These are phyloP conservation scores for Naegleria gruberi DNA, from an alignment of 208 protist genomes.

Conservation along the genomic window DNA sequence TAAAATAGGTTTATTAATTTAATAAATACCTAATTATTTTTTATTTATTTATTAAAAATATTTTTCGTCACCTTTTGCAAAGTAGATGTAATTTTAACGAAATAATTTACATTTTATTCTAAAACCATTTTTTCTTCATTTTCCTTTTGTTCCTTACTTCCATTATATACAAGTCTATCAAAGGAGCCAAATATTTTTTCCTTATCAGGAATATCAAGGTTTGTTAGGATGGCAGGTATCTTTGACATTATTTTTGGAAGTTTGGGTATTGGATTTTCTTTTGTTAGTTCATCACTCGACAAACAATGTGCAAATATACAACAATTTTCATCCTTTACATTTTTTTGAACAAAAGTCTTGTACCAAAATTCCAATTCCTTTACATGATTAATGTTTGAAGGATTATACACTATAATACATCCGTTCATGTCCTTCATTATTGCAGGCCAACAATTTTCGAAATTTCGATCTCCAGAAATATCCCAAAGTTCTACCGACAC, in stretches of 20 bases:
- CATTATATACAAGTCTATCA: neutral
- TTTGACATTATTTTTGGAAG: neutral
- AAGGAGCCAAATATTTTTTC: neutral
- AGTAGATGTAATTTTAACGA: too few species aligned
- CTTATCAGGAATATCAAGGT: neutral
- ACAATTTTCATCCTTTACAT: neutral
- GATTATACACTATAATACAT: constrained; percentile 76
- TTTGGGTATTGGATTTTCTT: neutral
- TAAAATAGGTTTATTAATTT: too few species aligned
- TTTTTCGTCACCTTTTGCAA: too few species aligned
- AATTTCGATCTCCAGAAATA: constrained; percentile 59
- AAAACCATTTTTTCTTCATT: neutral
- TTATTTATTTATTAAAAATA: too few species aligned
- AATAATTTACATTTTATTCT: too few species aligned
- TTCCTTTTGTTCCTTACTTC: neutral
- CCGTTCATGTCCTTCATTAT: constrained; percentile 57
- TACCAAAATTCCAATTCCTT: constrained; percentile 74
- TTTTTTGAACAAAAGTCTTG: constrained; percentile 56
- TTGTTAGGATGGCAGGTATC: neutral
- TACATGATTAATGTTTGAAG: constrained; percentile 54
- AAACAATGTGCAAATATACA: neutral
- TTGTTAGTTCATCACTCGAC: neutral
- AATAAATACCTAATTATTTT: too few species aligned
- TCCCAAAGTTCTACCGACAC: constrained; percentile 74
- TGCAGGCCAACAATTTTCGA: constrained; percentile 73